Evolutionary conservation across 805 yeast genomes (phyloP), one percentile per base, ranked within the genome.

Genomic region (Blastobotrys terrestris): DNA sequence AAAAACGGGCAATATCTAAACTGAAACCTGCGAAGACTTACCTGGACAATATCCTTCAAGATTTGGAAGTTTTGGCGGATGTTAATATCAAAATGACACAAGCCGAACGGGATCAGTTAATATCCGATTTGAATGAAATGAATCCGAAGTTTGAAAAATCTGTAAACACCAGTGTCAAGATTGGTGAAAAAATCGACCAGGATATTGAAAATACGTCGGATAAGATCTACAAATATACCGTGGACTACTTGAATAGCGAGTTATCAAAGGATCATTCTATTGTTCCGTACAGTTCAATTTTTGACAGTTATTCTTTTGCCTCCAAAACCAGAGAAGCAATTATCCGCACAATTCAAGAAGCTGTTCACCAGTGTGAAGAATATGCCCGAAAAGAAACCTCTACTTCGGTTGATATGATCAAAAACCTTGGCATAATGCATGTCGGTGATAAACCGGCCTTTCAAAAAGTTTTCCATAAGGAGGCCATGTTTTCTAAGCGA

Each of bases 1-100:
- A 92, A 59, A 94, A 91, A 62, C 78, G 99, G 62, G 82, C 97
- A 0, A 67, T 86, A 8, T 90, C 98, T 0, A 94, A 94, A 65
- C 73, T 94, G 13, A 77, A 88, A 39, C 99, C 99, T 0, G 98
- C 97, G 0, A 89, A 90, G 63, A 91, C 84, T n/a, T 94, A 86
- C 61, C 70, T 92, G 26, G 55, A 75, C 16, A 92, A 90, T 61
- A 64, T 91, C 11, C 76, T 87, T 43, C 67, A 67, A 19, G 99
- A 94, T 62, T 63, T 92, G 42, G 71, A 72, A 48, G 68, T 71
- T 1, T 72, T 94, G 18, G 77, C 95, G 0, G 69, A 74, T 7
- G 69, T 79, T n/a, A 94, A 91, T 64, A 75, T 80, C 49, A 67
- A 74, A n/a, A 70, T 78, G 13, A 78, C 82, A 58, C 59, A 68